Evolutionary conservation across 2,329 filamentous ascomycete genomes (phyloP).

Genomic region (Blastomyces percursus): DNA sequence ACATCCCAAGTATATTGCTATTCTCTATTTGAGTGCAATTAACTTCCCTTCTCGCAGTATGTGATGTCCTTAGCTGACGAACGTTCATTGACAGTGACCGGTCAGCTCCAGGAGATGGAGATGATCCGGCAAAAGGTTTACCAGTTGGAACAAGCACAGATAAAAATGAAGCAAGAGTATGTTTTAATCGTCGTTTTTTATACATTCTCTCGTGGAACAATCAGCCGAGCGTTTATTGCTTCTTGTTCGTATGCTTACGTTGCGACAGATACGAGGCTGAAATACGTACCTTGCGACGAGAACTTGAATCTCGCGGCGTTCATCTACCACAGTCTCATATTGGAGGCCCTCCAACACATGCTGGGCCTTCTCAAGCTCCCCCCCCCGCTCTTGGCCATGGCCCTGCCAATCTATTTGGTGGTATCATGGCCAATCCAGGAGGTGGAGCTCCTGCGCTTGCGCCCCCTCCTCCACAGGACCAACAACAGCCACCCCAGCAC

Average conservation of each 20-base stretch:
- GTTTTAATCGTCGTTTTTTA: slow-evolving; percentile 24
- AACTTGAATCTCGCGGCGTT: slow-evolving; percentile 64
- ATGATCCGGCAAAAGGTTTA: slow-evolving; percentile 89
- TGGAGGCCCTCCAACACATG: slow-evolving; percentile 62
- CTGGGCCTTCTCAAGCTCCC: slow-evolving; percentile 69
- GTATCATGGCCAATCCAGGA: slow-evolving; percentile 85
- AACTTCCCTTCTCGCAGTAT: slow-evolving; percentile 12
- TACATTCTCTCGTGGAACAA: not conserved
- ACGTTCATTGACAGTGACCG: slow-evolving; percentile 53
- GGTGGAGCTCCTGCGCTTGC: slow-evolving; percentile 78
- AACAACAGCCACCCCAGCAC: slow-evolving; percentile 48
- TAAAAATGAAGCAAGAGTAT: slow-evolving; percentile 84
- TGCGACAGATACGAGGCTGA: slow-evolving; percentile 77
- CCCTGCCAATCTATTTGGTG: slow-evolving; percentile 80
- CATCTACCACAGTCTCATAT: slow-evolving; percentile 57
- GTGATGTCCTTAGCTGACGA: slow-evolving; percentile 21
- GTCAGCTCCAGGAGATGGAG: slow-evolving; percentile 90
- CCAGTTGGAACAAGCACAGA: slow-evolving; percentile 79
- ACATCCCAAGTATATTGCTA: not conserved
- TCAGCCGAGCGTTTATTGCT: not conserved
- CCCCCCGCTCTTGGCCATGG: slow-evolving; percentile 80
- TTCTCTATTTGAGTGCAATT: not conserved
- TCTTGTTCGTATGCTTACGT: not conserved
- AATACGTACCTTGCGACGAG: slow-evolving; percentile 70
- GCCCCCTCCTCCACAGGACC: slow-evolving; percentile 59